Evolutionary conservation across 768 basidiomycete genomes (phyloP), one percentile per base, ranked within the genome.

Genomic region (Rhodocollybia butyracea): DNA sequence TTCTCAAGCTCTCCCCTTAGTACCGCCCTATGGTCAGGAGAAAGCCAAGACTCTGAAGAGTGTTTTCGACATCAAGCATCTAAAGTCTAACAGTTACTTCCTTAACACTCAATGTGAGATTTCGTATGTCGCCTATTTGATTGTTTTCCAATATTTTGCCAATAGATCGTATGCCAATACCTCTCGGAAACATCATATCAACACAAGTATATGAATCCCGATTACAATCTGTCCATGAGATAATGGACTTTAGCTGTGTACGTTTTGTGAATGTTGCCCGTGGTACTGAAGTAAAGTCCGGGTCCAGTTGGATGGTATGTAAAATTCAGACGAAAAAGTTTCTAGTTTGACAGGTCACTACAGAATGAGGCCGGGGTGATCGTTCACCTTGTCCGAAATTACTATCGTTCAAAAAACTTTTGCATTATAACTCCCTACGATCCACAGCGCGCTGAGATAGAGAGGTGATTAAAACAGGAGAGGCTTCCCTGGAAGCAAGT

Each of bases 371-470:
- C 76, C 38, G 46, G 73, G 12, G 74, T 77, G 12, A 76, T 80
- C 6, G 59, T 84, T 3, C 63, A 69, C 50, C 70, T 85, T 47
- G 80, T 79, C 21, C 62, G 64, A 8, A 74, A 84, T 22, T 64
- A 78, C 36, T 46, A 58, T 2, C 61, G 70, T n/a, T 61, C 63
- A 0, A 72, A 70, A 43, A 66, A 75, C 0, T 91, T 73, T 61
- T 74, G 75, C 2, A 81, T 91, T 22, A 83, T 91, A 56, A 90
- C 88, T 0, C 89, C 88, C 0, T 91, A 91, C 66, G 88, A 89
- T 66, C 78, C 80, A 5, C 89, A 91, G 64, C 76, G 86, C 8
- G 72, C 70, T 13, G 54, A 63, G 5, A 64, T 91, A 15, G 84
- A 89, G 62, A 67, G 67, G 1, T 65, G 67, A 8, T 67, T 91